Percentiles rank a stretch among this genome's conserved stretches.
Evolutionary conservation across 495 filamentous ascomycete genomes (phyloP).

Genomic region (Aspergillus olivimuriae): DNA sequence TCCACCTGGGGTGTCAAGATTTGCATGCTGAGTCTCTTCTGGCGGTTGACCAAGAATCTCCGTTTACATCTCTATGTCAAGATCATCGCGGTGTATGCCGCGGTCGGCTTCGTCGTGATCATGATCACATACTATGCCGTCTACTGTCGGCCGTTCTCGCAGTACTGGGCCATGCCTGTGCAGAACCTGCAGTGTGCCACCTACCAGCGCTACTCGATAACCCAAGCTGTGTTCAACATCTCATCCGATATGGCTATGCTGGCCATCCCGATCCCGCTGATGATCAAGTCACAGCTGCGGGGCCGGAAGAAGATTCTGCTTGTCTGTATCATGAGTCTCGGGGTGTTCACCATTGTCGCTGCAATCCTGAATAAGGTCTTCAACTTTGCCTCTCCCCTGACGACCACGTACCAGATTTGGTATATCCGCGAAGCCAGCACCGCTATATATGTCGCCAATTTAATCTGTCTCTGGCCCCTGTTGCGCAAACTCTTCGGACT

Average conservation of each 20-base stretch:
- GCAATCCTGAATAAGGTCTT: slow-evolving; percentile 62
- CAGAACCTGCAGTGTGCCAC: slow-evolving; percentile 30
- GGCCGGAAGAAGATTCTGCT: slow-evolving; percentile 47
- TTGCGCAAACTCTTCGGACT: slow-evolving; percentile 46
- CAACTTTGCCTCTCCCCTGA: slow-evolving; percentile 51
- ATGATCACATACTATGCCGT: slow-evolving; percentile 58
- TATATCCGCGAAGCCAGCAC: slow-evolving; percentile 60
- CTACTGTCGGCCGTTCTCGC: slow-evolving; percentile 54
- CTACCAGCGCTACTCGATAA: slow-evolving; percentile 52
- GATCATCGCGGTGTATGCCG: slow-evolving; percentile 47
- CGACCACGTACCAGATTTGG: slow-evolving; percentile 49
- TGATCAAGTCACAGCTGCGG: slow-evolving; percentile 49
- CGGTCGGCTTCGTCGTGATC: slow-evolving; percentile 51
- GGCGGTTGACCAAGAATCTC: slow-evolving; percentile 35
- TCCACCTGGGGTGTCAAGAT: slow-evolving; percentile 45
- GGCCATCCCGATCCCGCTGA: slow-evolving; percentile 51
- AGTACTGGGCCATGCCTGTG: slow-evolving; percentile 54
- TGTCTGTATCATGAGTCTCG: slow-evolving; percentile 43
- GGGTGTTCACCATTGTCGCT: slow-evolving; percentile 57
- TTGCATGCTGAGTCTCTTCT: slow-evolving; percentile 48
- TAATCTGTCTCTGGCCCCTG: slow-evolving; percentile 57
- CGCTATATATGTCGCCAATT: slow-evolving; percentile 56
- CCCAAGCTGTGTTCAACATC: slow-evolving; percentile 60
- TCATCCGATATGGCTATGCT: slow-evolving; percentile 59
- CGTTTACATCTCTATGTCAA: slow-evolving; percentile 43